These are phyloP conservation scores for Fusarium virguliforme DNA, from an alignment of 2,329 filamentous ascomycete species.

Conservation along the genomic window DNA sequence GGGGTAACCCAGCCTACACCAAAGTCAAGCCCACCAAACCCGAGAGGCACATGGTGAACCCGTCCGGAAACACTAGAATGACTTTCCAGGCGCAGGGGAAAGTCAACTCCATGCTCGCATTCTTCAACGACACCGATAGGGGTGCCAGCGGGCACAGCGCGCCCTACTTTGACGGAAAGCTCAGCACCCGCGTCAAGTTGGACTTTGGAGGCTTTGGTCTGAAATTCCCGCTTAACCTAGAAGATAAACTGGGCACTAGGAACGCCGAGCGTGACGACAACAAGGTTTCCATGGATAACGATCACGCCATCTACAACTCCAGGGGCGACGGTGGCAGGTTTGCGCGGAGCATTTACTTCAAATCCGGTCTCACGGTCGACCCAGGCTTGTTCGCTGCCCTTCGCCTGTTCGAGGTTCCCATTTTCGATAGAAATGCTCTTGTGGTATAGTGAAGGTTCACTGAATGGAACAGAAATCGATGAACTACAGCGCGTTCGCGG, in stretches of 20 bases:
- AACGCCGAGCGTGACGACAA: neutral
- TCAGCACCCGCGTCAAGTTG: neutral
- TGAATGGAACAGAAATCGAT: neutral
- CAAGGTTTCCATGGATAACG: neutral
- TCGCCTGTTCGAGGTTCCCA: neutral
- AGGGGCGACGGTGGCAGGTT: neutral
- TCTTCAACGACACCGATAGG: neutral
- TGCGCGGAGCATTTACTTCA: neutral
- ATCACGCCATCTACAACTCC: neutral
- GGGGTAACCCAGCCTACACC: neutral
- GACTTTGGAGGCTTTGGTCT: constrained; percentile 1
- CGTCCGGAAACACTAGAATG: neutral
- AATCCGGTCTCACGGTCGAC: neutral
- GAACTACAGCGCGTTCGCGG: neutral
- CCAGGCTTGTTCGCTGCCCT: neutral
- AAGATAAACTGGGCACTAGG: neutral
- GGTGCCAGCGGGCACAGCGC: neutral
- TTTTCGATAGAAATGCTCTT: neutral
- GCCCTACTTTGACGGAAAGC: constrained; percentile 3
- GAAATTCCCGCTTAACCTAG: neutral
- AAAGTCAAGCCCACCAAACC: neutral
- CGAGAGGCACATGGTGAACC: neutral
- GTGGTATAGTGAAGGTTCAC: neutral
- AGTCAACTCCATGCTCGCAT: neutral
- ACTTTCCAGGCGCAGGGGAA: neutral